Evolutionary conservation across 2,329 filamentous ascomycete species (phyloP).

Genomic region (Rhinocladiella similis): DNA sequence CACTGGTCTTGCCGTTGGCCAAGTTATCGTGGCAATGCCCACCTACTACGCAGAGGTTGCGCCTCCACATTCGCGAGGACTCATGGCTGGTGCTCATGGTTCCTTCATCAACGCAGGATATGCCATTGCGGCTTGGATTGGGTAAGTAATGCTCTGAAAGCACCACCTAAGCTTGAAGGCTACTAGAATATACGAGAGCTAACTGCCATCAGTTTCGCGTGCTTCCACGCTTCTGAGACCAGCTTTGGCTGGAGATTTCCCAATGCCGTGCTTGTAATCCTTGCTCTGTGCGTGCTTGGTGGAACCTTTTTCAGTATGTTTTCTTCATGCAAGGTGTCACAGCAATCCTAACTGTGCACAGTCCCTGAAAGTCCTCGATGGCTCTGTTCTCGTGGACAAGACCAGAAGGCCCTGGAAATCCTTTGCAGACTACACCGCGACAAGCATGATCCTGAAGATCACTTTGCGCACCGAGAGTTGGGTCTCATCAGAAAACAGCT

Average conservation of each 20-base stretch:
- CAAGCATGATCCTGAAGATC: constrained; percentile 6
- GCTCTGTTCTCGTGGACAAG: constrained; percentile 7
- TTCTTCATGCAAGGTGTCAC: neutral
- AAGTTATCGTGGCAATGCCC: constrained; percentile 16
- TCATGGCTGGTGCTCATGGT: constrained; percentile 36
- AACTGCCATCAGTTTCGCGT: constrained; percentile 1
- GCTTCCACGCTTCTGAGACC: constrained; percentile 3
- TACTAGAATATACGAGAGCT: too few species aligned
- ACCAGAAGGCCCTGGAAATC: constrained; percentile 4
- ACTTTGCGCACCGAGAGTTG: constrained; percentile 11
- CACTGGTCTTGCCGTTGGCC: constrained; percentile 6
- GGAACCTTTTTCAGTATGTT: constrained; percentile 13
- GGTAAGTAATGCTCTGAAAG: constrained; percentile 29
- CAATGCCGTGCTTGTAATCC: constrained; percentile 7
- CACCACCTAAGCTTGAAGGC: too few species aligned
- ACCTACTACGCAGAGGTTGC: constrained; percentile 33
- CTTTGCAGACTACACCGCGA: constrained; percentile 12
- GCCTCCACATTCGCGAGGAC: constrained; percentile 32
- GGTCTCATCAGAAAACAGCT: constrained; percentile 10
- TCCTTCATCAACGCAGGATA: constrained; percentile 40
- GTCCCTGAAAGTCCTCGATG: constrained; percentile 18
- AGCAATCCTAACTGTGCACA: neutral
- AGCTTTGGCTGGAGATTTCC: constrained; percentile 14
- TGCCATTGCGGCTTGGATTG: constrained; percentile 43
- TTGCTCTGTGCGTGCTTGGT: constrained; percentile 2